phyloP scores from a whole-genome alignment of 2,329 filamentous ascomycete species.

The Aspergillus neoniger region DNA sequence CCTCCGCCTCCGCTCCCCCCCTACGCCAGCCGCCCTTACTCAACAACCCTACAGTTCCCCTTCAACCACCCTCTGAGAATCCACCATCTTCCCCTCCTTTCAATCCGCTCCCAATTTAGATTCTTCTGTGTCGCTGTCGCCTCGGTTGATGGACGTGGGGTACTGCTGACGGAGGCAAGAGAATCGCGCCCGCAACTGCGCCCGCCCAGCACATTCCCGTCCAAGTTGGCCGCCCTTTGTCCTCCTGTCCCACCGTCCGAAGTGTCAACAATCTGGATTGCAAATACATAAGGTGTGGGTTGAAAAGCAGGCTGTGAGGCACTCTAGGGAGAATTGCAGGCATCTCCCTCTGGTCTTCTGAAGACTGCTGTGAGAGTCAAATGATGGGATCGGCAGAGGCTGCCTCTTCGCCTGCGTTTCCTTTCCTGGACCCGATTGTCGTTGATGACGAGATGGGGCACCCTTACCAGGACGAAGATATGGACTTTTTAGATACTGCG shows the following conservation, averaged over 20 bases:
- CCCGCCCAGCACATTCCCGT: background rate
- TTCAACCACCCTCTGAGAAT: background rate
- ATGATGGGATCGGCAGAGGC: slow-evolving; percentile 41
- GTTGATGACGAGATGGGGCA: slow-evolving; percentile 48
- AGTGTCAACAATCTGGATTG: background rate
- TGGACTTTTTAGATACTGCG: slow-evolving; percentile 46
- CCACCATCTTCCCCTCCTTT: background rate
- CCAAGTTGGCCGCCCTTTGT: background rate
- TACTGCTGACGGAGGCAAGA: slow-evolving; percentile 1
- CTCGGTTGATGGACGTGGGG: background rate
- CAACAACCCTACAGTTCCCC: slow-evolving; percentile 14
- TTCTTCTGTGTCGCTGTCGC: background rate
- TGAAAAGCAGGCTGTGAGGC: slow-evolving; percentile 11
- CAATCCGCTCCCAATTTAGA: background rate
- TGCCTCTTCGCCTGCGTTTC: slow-evolving; percentile 40
- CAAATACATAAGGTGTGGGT: background rate
- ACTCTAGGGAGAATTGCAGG: slow-evolving; percentile 12
- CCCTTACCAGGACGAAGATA: slow-evolving; percentile 43
- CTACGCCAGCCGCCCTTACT: slow-evolving; percentile 15
- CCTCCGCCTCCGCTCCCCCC: slow-evolving; percentile 16
- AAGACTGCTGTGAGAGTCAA: slow-evolving; percentile 13
- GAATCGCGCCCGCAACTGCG: slow-evolving; percentile 6
- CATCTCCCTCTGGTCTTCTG: slow-evolving; percentile 12
- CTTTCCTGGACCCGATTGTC: slow-evolving; percentile 44
- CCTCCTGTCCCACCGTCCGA: background rate